Evolutionary conservation across 768 basidiomycete species (phyloP).

Genomic region (Leucogyrophana mollusca): DNA sequence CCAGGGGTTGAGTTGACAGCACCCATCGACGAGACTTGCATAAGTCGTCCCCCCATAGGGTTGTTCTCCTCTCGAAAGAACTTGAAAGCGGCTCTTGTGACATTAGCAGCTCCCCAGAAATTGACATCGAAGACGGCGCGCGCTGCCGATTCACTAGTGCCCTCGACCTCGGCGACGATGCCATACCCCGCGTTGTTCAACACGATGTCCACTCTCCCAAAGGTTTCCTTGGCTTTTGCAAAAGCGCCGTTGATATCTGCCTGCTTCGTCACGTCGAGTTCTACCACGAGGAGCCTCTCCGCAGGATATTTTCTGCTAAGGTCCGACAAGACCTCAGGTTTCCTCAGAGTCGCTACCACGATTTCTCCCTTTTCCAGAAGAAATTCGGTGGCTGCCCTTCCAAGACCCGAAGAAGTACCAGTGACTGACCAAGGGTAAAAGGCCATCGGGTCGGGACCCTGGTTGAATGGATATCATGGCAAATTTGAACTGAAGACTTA

Average conservation of each 20-base stretch:
- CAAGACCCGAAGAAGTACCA: slow-evolving; percentile 38
- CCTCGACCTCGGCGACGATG: slow-evolving; percentile 33
- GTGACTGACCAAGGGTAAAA: slow-evolving; percentile 15
- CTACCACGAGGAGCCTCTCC: slow-evolving; percentile 32
- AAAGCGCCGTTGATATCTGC: slow-evolving; percentile 35
- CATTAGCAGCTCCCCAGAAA: slow-evolving; percentile 28
- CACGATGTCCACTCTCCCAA: slow-evolving; percentile 43
- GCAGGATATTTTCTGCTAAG: slow-evolving; percentile 22
- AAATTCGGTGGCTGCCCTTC: slow-evolving; percentile 26
- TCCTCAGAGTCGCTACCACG: slow-evolving; percentile 42
- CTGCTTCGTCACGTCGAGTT: slow-evolving; percentile 36
- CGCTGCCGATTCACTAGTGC: slow-evolving; percentile 26
- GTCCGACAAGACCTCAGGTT: slow-evolving; percentile 27
- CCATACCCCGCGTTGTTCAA: slow-evolving; percentile 40
- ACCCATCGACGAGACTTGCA: slow-evolving; percentile 32
- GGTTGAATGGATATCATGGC: no score
- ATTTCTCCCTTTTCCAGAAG: slow-evolving; percentile 35
- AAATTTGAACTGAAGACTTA: slow-evolving; percentile 1
- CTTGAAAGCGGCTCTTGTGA: slow-evolving; percentile 22
- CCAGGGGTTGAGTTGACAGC: slow-evolving; percentile 20
- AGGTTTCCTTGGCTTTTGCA: slow-evolving; percentile 23
- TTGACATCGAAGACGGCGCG: slow-evolving; percentile 33
- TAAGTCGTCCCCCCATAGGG: slow-evolving; percentile 31
- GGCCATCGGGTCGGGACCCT: no score
- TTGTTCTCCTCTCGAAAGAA: slow-evolving; percentile 36